Evolutionary conservation across 305 asterid species (phyloP).

Genomic region (Fraxinus platypoda): DNA sequence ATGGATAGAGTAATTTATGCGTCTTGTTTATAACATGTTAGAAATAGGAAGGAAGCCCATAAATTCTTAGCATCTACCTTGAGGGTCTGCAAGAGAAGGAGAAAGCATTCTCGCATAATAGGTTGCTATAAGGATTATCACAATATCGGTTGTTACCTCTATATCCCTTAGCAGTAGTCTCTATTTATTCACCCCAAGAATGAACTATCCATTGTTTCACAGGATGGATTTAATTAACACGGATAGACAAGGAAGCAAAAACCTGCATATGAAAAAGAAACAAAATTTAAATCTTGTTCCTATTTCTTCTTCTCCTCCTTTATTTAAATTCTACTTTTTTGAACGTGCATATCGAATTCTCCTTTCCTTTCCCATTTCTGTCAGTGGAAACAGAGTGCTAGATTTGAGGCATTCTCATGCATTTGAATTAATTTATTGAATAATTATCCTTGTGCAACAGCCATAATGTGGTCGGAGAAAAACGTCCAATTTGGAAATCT

Average conservation of each 20-base stretch:
- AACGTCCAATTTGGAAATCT: not conserved
- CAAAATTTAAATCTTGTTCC: not conserved
- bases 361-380: not conserved
- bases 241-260: not conserved
- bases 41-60: conserved; percentile 1
- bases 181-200: not conserved
- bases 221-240: not conserved
- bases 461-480: not conserved
- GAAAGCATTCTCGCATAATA: not conserved
- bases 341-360: not conserved
- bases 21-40: not conserved
- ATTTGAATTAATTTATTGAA: conserved; percentile 1
- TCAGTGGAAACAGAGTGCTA: not conserved
- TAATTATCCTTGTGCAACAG: not conserved
- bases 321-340: not conserved
- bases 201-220: not conserved
- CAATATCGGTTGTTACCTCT: not conserved
- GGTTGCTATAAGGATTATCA: not conserved
- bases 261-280: not conserved
- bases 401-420: not conserved
- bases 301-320: not conserved
- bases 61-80: not conserved
- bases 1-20: not conserved
- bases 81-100: not conserved
- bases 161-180: not conserved